Conservation (phyloP, 208 protist species). For the Crithidia mellificae region DNA sequence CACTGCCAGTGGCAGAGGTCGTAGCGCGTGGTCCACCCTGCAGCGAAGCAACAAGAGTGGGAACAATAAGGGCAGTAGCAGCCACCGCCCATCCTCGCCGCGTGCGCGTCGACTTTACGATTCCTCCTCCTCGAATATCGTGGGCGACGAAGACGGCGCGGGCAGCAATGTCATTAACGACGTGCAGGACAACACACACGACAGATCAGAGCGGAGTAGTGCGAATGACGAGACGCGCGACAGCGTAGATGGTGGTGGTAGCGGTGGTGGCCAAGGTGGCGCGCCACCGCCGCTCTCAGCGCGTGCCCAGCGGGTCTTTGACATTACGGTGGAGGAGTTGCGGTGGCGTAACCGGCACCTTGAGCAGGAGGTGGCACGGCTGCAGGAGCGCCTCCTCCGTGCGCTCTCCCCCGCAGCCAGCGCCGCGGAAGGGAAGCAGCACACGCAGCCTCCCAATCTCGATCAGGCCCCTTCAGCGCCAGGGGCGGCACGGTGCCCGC, state of each 20-base stretch:
- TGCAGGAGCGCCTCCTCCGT: conserved; percentile 28
- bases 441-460: no score
- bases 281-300: not conserved
- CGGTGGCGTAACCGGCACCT: conserved; percentile 51
- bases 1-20: not conserved
- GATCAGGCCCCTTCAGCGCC: no score
- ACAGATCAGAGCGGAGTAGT: no score
- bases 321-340: conserved; percentile 53
- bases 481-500: no score
- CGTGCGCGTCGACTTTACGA: conserved; percentile 18
- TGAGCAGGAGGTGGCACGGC: conserved; percentile 37
- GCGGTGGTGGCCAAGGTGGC: not conserved
- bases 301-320: conserved; percentile 9
- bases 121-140: not conserved
- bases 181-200: no score
- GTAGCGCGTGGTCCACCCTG: no score
- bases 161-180: no score
- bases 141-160: not conserved
- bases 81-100: not conserved
- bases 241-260: not conserved
- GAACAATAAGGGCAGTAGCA: not conserved
- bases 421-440: no score
- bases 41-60: no score
- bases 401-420: no score
- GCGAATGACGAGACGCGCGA: no score